Conservation (phyloP, 495 filamentous ascomycete genomes). For the Daldinia vernicosa region DNA sequence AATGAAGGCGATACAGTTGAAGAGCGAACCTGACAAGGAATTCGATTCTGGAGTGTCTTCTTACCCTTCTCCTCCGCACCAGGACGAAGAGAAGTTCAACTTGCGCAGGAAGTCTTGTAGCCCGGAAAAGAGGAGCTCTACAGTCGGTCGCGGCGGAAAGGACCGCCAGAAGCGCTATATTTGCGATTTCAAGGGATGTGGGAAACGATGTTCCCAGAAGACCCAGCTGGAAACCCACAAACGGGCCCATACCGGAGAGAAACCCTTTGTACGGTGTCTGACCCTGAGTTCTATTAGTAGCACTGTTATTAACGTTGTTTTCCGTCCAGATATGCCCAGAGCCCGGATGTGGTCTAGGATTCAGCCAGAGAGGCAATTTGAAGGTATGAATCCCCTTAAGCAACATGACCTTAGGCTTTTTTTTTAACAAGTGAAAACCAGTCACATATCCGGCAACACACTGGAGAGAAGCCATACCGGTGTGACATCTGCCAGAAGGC, state of each 20-base stretch:
- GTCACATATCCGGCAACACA: constrained; percentile 85
- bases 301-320: neutral
- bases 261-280: constrained; percentile 78
- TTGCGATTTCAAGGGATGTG: constrained; percentile 78
- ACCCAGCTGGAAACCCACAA: constrained; percentile 94
- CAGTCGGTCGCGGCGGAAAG: neutral
- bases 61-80: constrained; percentile 36
- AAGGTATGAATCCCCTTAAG: constrained; percentile 64
- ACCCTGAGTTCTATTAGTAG: neutral
- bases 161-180: constrained; percentile 70
- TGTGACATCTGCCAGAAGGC: constrained; percentile 84
- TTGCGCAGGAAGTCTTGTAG: constrained; percentile 34
- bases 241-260: constrained; percentile 88
- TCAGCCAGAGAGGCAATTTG: constrained; percentile 88
- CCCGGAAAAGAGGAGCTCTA: constrained; percentile 8
- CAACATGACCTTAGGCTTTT: constrained; percentile 1
- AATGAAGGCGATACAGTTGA: constrained; percentile 90
- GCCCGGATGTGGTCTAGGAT: constrained; percentile 77
- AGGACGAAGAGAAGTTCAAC: constrained; percentile 36
- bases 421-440: constrained; percentile 46
- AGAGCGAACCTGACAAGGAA: constrained; percentile 53
- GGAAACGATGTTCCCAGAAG: constrained; percentile 88
- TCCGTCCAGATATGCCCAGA: constrained; percentile 72
- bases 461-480: constrained; percentile 84
- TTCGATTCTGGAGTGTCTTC: constrained; percentile 13